These are phyloP conservation scores for Penicillium odoratum DNA, from an alignment of 495 filamentous ascomycete genomes.

Conservation along the genomic window DNA sequence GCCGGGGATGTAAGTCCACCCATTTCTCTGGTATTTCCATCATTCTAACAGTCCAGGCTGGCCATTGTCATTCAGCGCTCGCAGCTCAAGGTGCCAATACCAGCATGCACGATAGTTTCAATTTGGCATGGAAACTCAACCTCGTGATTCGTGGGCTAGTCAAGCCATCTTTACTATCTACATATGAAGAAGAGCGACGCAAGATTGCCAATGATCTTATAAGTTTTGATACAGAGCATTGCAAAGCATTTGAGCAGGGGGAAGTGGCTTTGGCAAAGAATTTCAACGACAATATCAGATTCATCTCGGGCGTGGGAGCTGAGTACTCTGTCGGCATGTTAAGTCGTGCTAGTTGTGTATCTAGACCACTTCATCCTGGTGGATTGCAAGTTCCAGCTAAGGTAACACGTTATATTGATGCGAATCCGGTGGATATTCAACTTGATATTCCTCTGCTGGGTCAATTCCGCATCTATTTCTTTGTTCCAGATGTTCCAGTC, in stretches of 20 bases:
- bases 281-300: slow-evolving; percentile 64
- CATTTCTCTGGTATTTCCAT: background rate
- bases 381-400: slow-evolving; percentile 61
- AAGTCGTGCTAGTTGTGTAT: slow-evolving; percentile 37
- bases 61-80: slow-evolving; percentile 81
- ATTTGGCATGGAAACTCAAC: slow-evolving; percentile 83
- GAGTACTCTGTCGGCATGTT: slow-evolving; percentile 61
- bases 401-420: slow-evolving; percentile 66
- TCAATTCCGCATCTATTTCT: slow-evolving; percentile 68
- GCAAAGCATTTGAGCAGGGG: slow-evolving; percentile 57
- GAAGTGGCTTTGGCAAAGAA: slow-evolving; percentile 61
- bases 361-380: slow-evolving; percentile 47
- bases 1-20: slow-evolving; percentile 66
- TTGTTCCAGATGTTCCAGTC: slow-evolving; percentile 56
- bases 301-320: slow-evolving; percentile 66
- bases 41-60: slow-evolving; percentile 30
- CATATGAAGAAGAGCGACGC: slow-evolving; percentile 72
- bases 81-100: slow-evolving; percentile 90
- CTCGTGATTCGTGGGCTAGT: slow-evolving; percentile 63
- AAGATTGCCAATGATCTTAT: slow-evolving; percentile 73
- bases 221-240: slow-evolving; percentile 63
- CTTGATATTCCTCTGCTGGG: slow-evolving; percentile 69
- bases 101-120: slow-evolving; percentile 77
- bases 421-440: slow-evolving; percentile 70
- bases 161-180: slow-evolving; percentile 58